phyloP scores from a whole-genome alignment of 192 early-diverging fungal genomes.

The Gamsiella multidivaricata region DNA sequence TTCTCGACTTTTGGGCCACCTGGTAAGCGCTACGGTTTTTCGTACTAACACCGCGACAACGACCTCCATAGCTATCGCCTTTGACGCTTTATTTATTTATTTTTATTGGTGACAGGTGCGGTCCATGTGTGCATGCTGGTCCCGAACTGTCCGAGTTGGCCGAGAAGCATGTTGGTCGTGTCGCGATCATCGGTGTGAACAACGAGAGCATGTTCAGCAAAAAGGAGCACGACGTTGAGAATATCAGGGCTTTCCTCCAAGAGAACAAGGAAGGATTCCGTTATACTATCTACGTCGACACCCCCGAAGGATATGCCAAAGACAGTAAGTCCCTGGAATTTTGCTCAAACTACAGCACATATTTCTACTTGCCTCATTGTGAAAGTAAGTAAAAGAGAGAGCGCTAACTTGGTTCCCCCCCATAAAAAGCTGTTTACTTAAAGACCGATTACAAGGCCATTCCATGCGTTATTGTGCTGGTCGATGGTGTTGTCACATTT shows the following conservation, averaged over 20 bases:
- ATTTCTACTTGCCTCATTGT: not conserved
- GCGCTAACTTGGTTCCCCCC: not conserved
- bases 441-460: constrained; percentile 24
- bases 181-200: constrained; percentile 39
- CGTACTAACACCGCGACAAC: not conserved
- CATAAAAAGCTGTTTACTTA: constrained; percentile 25
- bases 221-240: not conserved
- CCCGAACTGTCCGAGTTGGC: constrained; percentile 35
- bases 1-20: constrained; percentile 51
- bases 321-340: constrained; percentile 38
- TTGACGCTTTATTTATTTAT: not conserved
- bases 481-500: constrained; percentile 24
- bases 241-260: constrained; percentile 25
- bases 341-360: not conserved
- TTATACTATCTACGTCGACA: constrained; percentile 29
- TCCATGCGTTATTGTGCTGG: constrained; percentile 32
- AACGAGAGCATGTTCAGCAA: constrained; percentile 23
- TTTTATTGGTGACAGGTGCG: constrained; percentile 16
- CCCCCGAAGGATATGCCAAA: constrained; percentile 14
- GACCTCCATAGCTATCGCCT: no score
- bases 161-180: constrained; percentile 29
- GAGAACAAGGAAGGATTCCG: constrained; percentile 28
- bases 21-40: constrained; percentile 5
- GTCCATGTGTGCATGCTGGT: constrained; percentile 26
- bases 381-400: not conserved